Conservation (phyloP, 257 asterid species). For the Mentha longifolia region DNA sequence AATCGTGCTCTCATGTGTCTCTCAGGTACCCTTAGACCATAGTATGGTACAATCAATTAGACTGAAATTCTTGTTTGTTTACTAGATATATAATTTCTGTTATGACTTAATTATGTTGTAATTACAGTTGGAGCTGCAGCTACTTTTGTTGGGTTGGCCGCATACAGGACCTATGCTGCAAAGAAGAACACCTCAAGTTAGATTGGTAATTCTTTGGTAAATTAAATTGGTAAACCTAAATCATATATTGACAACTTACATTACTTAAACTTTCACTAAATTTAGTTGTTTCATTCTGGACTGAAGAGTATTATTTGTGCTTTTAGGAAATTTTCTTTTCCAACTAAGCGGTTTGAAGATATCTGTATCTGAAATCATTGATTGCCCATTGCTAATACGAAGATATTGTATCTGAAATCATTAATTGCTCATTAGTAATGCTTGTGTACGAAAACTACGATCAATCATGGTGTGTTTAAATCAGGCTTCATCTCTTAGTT, state of each 20-base stretch:
- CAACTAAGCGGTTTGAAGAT: neutral
- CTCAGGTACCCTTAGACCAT: constrained; percentile 58
- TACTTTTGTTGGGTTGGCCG: constrained; percentile 81
- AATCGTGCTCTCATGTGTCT: constrained; percentile 66
- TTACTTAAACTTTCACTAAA: neutral
- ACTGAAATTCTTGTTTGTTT: constrained; percentile 5
- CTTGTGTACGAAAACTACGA: constrained; percentile 1
- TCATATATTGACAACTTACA: constrained; percentile 13
- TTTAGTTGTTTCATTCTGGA: neutral
- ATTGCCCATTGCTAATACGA: constrained; percentile 4
- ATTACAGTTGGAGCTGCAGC: constrained; percentile 89
- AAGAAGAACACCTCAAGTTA: constrained; percentile 72
- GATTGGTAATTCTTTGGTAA: constrained; percentile 37
- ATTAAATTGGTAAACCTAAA: constrained; percentile 21
- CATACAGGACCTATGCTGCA: constrained; percentile 78
- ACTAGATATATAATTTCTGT: constrained; percentile 1
- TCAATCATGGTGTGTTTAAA: constrained; percentile 15
- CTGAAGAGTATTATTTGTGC: neutral
- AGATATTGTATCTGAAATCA: too few relatives aligned
- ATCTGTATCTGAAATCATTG: constrained; percentile 24
- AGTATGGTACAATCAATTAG: neutral
- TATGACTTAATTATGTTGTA: constrained; percentile 32
- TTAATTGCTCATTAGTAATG: constrained; percentile 17
- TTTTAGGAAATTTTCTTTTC: constrained; percentile 11
- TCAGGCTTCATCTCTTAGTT: constrained; percentile 17